These are phyloP conservation scores for Penicillium oxalicum DNA, from an alignment of 2,329 filamentous ascomycete genomes.

Conservation along the genomic window DNA sequence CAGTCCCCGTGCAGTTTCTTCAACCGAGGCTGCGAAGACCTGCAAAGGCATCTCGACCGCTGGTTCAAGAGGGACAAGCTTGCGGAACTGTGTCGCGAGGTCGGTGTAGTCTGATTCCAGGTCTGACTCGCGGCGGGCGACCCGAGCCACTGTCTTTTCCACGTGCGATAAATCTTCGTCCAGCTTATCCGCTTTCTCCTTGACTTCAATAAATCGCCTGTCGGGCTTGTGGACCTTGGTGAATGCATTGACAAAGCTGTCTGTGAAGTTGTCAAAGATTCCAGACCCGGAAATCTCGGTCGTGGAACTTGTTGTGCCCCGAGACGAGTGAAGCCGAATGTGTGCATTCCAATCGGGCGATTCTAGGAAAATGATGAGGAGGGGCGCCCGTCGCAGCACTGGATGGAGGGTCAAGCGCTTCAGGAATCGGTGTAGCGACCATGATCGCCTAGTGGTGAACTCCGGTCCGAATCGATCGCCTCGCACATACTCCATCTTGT, in stretches of 20 bases:
- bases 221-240: constrained; percentile 95
- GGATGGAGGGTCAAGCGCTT: constrained; percentile 82
- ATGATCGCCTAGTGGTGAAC: constrained; percentile 81
- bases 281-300: constrained; percentile 47
- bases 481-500: constrained; percentile 97
- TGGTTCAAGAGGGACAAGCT: constrained; percentile 81
- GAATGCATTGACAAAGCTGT: constrained; percentile 95
- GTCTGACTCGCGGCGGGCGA: constrained; percentile 80
- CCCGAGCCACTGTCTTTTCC: constrained; percentile 89
- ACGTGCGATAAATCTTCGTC: constrained; percentile 90
- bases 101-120: constrained; percentile 84
- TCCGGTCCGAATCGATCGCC: constrained; percentile 91
- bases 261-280: constrained; percentile 91
- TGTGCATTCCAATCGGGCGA: constrained; percentile 93
- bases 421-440: constrained; percentile 87
- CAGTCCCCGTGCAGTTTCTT: constrained; percentile 73
- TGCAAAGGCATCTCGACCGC: constrained; percentile 76
- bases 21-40: constrained; percentile 78
- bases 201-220: constrained; percentile 87
- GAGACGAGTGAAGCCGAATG: constrained; percentile 71
- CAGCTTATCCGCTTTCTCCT: constrained; percentile 85
- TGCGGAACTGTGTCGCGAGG: constrained; percentile 89
- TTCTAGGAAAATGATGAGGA: constrained; percentile 87
- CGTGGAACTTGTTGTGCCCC: constrained; percentile 50
- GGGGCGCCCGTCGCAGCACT: constrained; percentile 71